Evolutionary conservation across 352 stramenopile species (phyloP), one percentile per base, ranked within the genome.

Genomic region (Labyrinthula sp.): DNA sequence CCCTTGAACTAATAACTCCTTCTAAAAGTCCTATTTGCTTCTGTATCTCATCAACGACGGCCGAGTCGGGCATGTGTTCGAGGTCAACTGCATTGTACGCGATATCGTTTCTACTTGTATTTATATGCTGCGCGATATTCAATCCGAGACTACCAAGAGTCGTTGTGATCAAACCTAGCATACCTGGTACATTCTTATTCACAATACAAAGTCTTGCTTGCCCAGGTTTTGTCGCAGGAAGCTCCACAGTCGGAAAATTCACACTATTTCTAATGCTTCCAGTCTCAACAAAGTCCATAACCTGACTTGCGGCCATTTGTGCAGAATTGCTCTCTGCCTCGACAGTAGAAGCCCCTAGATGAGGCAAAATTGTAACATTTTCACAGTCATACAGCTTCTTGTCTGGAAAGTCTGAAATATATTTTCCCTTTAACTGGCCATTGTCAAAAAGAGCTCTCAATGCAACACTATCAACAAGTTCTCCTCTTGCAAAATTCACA

Each of bases 231-330:
- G 71, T 63, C 37, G 65, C 64, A 17, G 65, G 66, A 43, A 84
- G 81, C 47, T 88, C 77, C 25, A 90, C 82, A 52, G 80, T 79
- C 0, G 85, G 81, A 38, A 89, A 89, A 60, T 95, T 95, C 29
- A 94, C 72, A 49, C 83, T 79, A 47, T 89, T 84, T 28, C 65
- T 66, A 57, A 93, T 92, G 1, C 68, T 77, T 58, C 83, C 82
- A 35, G 71, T 77, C 22, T 85, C 70, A 21, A 95, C 62, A 40
- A 80, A 89, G 35, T 84, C 65, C 38, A 75, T 71, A 34, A 95
- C 74, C 48, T 92, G 82, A 57, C 77, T 69, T 3, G 79, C 76
- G 52, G 89, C 54, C 40, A 85, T 75, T 31, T 65, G 66, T 37
- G 85, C 80, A 25, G 89, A 75, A 62, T 79, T 79, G 30, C 86